phyloP scores from a whole-genome alignment of 345 rosid genomes.

The Arabidopsis arenosa region DNA sequence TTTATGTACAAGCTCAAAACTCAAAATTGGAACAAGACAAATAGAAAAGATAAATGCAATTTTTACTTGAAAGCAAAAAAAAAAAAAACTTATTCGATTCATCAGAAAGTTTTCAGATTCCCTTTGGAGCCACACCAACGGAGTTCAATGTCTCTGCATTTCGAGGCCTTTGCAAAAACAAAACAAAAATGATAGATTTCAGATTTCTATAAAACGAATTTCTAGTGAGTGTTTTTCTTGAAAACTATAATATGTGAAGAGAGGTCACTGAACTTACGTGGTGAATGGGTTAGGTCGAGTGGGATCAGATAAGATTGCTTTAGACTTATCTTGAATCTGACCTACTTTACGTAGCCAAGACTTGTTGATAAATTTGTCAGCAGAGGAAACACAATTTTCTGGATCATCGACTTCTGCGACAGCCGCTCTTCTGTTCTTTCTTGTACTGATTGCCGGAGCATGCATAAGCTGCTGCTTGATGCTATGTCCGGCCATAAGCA shows the following conservation, averaged over 20 bases:
- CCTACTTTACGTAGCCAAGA: conserved; percentile 61
- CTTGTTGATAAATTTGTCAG: conserved; percentile 50
- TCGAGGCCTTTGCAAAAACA: conserved; percentile 37
- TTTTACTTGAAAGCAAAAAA: conserved; percentile 12
- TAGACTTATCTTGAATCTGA: conserved; percentile 53
- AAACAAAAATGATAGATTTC: background rate
- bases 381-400: conserved; percentile 40
- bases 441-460: conserved; percentile 49
- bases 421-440: conserved; percentile 58
- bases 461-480: conserved; percentile 56
- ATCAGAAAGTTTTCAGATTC: conserved; percentile 30
- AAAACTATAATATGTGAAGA: too few species aligned
- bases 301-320: conserved; percentile 37
- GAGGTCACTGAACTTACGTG: conserved; percentile 27
- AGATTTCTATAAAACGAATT: too few species aligned
- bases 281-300: conserved; percentile 49
- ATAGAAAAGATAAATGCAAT: background rate
- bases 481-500: conserved; percentile 49
- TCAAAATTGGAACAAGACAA: background rate
- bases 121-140: conserved; percentile 51
- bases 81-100: background rate
- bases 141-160: conserved; percentile 52
- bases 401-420: conserved; percentile 58
- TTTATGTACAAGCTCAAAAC: conserved; percentile 12
- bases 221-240: too few species aligned